Percentiles rank a stretch among this genome's conserved stretches.
phyloP scores from a whole-genome alignment of 805 yeast genomes.

The Pichia insulana region DNA sequence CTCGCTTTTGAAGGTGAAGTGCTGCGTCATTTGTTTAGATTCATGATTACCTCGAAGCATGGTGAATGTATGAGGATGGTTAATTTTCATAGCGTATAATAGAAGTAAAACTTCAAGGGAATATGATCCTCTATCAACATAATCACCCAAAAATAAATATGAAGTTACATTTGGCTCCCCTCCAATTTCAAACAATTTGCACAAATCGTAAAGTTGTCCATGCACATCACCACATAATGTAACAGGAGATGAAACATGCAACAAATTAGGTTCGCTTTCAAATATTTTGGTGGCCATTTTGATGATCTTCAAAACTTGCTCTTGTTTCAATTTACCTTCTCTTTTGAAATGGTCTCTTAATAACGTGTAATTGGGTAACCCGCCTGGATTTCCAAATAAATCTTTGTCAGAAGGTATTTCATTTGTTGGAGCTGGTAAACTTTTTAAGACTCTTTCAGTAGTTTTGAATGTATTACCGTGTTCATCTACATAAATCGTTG shows the following conservation, averaged over 20 bases:
- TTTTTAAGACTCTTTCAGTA: slow-evolving; percentile 43
- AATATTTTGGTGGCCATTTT: slow-evolving; percentile 55
- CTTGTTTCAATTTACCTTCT: slow-evolving; percentile 72
- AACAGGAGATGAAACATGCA: slow-evolving; percentile 83
- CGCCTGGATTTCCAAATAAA: slow-evolving; percentile 48
- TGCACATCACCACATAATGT: slow-evolving; percentile 97
- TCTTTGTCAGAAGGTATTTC: slow-evolving; percentile 58
- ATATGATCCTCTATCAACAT: slow-evolving; percentile 90
- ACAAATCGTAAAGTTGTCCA: slow-evolving; percentile 86
- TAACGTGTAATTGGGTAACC: slow-evolving; percentile 65
- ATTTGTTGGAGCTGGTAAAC: slow-evolving; percentile 61
- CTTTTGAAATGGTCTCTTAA: slow-evolving; percentile 62
- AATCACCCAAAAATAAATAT: slow-evolving; percentile 85
- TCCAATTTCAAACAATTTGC: slow-evolving; percentile 88
- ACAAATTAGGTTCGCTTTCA: slow-evolving; percentile 65
- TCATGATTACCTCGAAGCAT: slow-evolving; percentile 93
- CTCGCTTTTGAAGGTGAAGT: slow-evolving; percentile 87
- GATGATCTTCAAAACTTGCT: slow-evolving; percentile 64
- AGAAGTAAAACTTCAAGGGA: slow-evolving; percentile 76
- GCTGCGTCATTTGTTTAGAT: slow-evolving; percentile 84
- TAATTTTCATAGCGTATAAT: slow-evolving; percentile 70
- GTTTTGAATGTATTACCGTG: slow-evolving; percentile 53
- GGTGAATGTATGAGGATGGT: slow-evolving; percentile 65
- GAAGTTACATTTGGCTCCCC: slow-evolving; percentile 74
- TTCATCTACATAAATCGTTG: slow-evolving; percentile 40